A percentile compares a stretch with the other conserved stretches of the same genome.
phyloP scores from a whole-genome alignment of 768 basidiomycete genomes.

The Boletus rubescentipes region DNA sequence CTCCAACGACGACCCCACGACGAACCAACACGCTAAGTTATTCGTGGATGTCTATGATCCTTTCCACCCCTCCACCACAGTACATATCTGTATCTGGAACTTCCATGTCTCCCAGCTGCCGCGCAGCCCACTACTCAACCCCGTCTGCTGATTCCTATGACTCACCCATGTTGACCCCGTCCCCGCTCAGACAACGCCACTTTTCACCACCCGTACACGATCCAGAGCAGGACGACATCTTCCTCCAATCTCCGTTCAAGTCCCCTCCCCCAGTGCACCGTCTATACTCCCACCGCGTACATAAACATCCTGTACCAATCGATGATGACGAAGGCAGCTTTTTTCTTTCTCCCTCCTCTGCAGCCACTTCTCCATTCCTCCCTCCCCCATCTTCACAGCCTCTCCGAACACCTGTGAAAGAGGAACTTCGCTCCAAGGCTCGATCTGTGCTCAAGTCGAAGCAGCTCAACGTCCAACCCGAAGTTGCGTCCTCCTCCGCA shows the following conservation, averaged over 20 bases:
- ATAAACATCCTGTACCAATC: conserved; percentile 26
- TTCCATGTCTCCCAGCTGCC: conserved; percentile 33
- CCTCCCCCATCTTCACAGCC: conserved; percentile 46
- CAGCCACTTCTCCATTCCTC: conserved; percentile 41
- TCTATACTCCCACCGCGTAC: conserved; percentile 43
- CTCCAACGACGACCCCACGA: conserved; percentile 21
- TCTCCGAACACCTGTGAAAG: conserved; percentile 62
- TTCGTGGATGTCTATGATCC: conserved; percentile 24
- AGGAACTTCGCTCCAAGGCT: conserved; percentile 38
- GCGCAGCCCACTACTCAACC: conserved; percentile 32
- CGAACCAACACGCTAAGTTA: conserved; percentile 22
- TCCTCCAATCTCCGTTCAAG: conserved; percentile 53
- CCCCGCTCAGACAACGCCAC: conserved; percentile 51
- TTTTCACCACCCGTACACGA: conserved; percentile 33
- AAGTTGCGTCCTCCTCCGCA: conserved; percentile 4
- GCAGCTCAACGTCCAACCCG: conserved; percentile 26
- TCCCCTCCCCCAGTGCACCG: conserved; percentile 45
- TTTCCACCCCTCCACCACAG: conserved; percentile 35
- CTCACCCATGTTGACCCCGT: conserved; percentile 64
- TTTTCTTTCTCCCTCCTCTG: conserved; percentile 51
- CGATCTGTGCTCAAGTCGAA: conserved; percentile 42
- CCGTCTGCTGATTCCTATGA: conserved; percentile 43
- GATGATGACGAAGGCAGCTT: conserved; percentile 60
- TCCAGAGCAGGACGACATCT: conserved; percentile 48
- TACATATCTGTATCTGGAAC: conserved; percentile 36